Evolutionary conservation across 306 rosid species (phyloP), one percentile per base, ranked within the genome.

Genomic region (Cicer judaicum): DNA sequence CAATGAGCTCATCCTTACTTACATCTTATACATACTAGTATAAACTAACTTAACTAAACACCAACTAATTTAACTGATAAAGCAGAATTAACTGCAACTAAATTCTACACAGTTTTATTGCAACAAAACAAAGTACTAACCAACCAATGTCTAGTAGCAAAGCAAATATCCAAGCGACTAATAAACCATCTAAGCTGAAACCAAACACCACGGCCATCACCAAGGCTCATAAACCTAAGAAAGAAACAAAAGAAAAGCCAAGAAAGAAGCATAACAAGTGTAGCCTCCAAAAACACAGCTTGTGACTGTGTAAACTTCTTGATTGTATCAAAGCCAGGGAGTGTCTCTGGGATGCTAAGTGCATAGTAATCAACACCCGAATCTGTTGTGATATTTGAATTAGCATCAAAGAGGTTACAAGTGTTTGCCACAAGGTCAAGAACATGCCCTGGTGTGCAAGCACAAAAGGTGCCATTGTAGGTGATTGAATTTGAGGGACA

Each of bases 141-240:
- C 98, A 95, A 86, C 96, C 97, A 95, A 80, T 95, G 98, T 68
- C 93, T 86, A 3, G 96, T 89, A 81, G 99, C 86, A 79, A 95
- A 95, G 85, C 92, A 89, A 84, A 95, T 62, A 77, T 95, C 99
- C 89, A 95, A 57, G 68, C 98, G 80, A 79, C 98, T 92, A 21
- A 92, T 76, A 88, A 88, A 86, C 99, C 99, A 95, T 64, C 99
- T 87, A 12, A 92, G 67, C 16, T 79, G 78, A 60, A 92, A 95
- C 98, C 98, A 95, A 9, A 87, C 38, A 54, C 76, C 82, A 34
- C 83, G 83, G 11, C 98, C 99, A 83, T 92, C 96, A 5, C 88
- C 86, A 65, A 86, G 86, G 43, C 80, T 89, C 64, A 14, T 85
- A 50, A 85, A 86, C 87, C 99, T 90, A 65, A 95, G 75, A 60